Percentiles rank a stretch among this genome's conserved stretches.
Evolutionary conservation across 192 early-diverging fungal species (phyloP).

Genomic region (Dispira parvispora): DNA sequence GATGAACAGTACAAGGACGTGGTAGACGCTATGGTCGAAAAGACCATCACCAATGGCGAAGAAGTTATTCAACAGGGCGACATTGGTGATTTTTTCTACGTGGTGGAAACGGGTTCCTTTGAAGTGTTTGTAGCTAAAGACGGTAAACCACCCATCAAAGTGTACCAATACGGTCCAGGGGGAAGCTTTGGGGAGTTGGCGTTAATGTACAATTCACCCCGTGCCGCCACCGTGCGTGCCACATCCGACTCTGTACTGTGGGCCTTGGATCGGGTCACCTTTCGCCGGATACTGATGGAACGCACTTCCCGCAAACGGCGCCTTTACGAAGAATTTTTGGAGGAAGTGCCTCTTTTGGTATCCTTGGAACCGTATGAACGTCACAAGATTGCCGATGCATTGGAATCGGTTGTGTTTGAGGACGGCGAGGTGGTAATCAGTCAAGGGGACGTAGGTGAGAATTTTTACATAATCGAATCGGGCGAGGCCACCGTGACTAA

Average conservation of each 20-base stretch:
- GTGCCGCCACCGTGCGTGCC: constrained; percentile 86
- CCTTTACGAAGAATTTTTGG: constrained; percentile 92
- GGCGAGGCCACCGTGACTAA: constrained; percentile 75
- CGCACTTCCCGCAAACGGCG: constrained; percentile 86
- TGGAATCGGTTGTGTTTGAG: constrained; percentile 80
- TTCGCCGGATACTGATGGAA: constrained; percentile 95
- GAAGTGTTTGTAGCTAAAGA: constrained; percentile 75
- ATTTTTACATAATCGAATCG: constrained; percentile 91
- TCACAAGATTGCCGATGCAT: constrained; percentile 95
- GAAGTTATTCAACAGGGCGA: constrained; percentile 84
- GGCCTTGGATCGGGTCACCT: constrained; percentile 96
- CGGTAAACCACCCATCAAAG: constrained; percentile 46
- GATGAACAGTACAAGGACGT: constrained; percentile 92
- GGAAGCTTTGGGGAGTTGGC: constrained; percentile 97
- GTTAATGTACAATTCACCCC: constrained; percentile 97
- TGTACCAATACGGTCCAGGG: constrained; percentile 59
- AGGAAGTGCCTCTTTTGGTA: constrained; percentile 74
- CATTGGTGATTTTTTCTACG: constrained; percentile 95
- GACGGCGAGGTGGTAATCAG: constrained; percentile 68
- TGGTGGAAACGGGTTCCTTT: constrained; percentile 85
- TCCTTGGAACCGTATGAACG: constrained; percentile 92
- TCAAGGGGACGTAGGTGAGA: constrained; percentile 87
- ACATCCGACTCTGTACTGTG: constrained; percentile 76
- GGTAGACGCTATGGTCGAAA: constrained; percentile 92
- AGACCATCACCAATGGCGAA: constrained; percentile 45